These are phyloP conservation scores for Tetrapisispora fleetii DNA, from an alignment of 805 yeast genomes.

Conservation along the genomic window DNA sequence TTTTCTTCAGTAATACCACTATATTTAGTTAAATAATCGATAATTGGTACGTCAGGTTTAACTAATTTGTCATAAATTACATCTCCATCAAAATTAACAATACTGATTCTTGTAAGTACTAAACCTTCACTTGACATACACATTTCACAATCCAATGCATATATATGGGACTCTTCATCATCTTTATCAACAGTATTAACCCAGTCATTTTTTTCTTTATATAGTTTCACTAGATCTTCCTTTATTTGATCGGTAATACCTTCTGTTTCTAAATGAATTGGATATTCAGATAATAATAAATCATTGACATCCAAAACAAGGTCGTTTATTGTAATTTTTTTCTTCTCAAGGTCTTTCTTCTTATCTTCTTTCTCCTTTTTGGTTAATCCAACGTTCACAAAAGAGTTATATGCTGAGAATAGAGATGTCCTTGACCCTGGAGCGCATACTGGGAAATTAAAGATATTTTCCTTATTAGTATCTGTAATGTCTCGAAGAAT, in stretches of 20 bases:
- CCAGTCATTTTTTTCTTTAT: conserved; percentile 30
- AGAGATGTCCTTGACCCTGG: conserved; percentile 60
- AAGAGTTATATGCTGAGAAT: conserved; percentile 44
- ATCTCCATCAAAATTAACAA: conserved; percentile 53
- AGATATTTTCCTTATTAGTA: conserved; percentile 4
- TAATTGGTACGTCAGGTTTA: conserved; percentile 63
- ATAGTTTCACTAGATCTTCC: conserved; percentile 1
- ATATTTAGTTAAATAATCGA: conserved; percentile 71
- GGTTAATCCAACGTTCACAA: conserved; percentile 47
- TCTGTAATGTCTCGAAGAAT: conserved; percentile 2
- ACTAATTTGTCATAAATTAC: conserved; percentile 66
- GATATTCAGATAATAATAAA: conserved; percentile 43
- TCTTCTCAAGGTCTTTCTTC: conserved; percentile 20
- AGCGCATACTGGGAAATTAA: conserved; percentile 39
- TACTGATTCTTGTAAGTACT: conserved; percentile 68
- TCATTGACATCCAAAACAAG: conserved; percentile 43
- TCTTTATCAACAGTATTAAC: conserved; percentile 43
- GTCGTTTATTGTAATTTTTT: conserved; percentile 39
- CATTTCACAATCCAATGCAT: conserved; percentile 92
- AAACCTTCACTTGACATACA: conserved; percentile 53
- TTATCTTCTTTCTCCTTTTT: conserved; percentile 43
- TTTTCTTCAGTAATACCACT: conserved; percentile 80
- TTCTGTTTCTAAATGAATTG: conserved; percentile 41
- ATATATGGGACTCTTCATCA: conserved; percentile 53
- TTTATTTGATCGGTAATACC: conserved; percentile 9